Conservation (phyloP, 352 stramenopile genomes). For the Paralagenidium karlingii region DNA sequence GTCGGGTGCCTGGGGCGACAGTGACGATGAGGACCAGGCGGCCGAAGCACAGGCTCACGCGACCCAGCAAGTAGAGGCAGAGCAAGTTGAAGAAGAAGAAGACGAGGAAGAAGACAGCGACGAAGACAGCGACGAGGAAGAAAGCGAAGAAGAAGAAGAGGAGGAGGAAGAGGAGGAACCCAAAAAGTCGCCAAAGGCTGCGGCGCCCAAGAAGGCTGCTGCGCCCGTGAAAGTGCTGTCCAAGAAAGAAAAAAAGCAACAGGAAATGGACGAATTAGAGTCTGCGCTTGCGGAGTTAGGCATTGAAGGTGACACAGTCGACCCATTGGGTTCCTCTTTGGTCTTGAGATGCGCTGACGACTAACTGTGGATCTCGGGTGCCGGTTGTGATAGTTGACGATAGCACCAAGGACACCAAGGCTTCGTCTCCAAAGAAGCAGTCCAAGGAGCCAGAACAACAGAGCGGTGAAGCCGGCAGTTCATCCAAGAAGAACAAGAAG, state of each 20-base stretch:
- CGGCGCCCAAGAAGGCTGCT: conserved; percentile 17
- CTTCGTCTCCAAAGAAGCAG: conserved; percentile 4
- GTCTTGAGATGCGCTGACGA: no score
- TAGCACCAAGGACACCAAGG: background rate
- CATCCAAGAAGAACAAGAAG: conserved; percentile 28
- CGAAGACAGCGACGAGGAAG: conserved; percentile 7
- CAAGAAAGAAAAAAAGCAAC: conserved; percentile 76
- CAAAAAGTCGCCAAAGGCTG: conserved; percentile 8
- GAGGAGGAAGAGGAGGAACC: conserved; percentile 24
- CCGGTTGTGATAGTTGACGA: background rate
- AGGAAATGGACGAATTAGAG: conserved; percentile 66
- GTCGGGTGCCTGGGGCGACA: conserved; percentile 46
- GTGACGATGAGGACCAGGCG: conserved; percentile 62
- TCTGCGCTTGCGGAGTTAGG: conserved; percentile 47
- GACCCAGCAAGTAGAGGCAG: conserved; percentile 11
- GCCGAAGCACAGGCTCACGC: conserved; percentile 13
- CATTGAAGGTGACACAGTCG: conserved; percentile 10
- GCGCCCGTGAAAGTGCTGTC: conserved; percentile 27
- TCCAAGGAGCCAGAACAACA: conserved; percentile 1
- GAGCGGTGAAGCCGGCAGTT: conserved; percentile 6
- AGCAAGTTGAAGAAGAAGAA: conserved; percentile 20
- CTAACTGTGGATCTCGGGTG: background rate
- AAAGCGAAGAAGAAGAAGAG: conserved; percentile 23
- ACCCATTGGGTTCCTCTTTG: no score
- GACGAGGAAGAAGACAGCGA: conserved; percentile 29